Conservation (phyloP, 2,329 filamentous ascomycete genomes). For the Raffaelea ambrosiae region DNA sequence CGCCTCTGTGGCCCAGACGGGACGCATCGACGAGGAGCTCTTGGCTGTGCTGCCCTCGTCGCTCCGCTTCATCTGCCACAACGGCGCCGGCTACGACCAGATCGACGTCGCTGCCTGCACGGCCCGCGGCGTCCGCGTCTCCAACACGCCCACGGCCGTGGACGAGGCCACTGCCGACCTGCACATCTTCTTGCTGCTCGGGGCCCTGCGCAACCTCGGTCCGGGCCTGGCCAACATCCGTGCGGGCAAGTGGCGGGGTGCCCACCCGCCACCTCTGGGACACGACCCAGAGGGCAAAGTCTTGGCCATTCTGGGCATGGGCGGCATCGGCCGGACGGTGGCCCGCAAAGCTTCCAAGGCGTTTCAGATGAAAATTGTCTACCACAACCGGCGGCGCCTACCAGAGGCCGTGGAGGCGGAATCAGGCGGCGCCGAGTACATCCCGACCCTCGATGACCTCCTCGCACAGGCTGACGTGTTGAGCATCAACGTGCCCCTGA, state of each 20-base stretch:
- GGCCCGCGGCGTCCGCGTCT: constrained; percentile 57
- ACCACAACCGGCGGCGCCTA: constrained; percentile 38
- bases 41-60: constrained; percentile 45
- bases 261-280: constrained; percentile 44
- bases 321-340: constrained; percentile 44
- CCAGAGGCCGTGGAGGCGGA: constrained; percentile 37
- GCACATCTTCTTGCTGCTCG: constrained; percentile 72
- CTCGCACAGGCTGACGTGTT: constrained; percentile 38
- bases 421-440: constrained; percentile 46
- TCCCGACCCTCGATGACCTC: constrained; percentile 29
- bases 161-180: constrained; percentile 79
- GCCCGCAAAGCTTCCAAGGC: constrained; percentile 53
- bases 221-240: constrained; percentile 57
- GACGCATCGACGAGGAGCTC: constrained; percentile 63
- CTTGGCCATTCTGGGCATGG: constrained; percentile 52
- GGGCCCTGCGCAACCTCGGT: constrained; percentile 68
- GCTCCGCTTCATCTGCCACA: constrained; percentile 52
- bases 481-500: constrained; percentile 38
- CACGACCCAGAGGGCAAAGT: constrained; percentile 52
- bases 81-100: constrained; percentile 78
- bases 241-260: constrained; percentile 58
- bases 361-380: constrained; percentile 50
- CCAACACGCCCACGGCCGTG: constrained; percentile 73
- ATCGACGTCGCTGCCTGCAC: constrained; percentile 67
- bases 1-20: constrained; percentile 53